Evolutionary conservation across 257 asterid species (phyloP), one percentile per base, ranked within the genome.

Genomic region (Gentiana macrophylla): DNA sequence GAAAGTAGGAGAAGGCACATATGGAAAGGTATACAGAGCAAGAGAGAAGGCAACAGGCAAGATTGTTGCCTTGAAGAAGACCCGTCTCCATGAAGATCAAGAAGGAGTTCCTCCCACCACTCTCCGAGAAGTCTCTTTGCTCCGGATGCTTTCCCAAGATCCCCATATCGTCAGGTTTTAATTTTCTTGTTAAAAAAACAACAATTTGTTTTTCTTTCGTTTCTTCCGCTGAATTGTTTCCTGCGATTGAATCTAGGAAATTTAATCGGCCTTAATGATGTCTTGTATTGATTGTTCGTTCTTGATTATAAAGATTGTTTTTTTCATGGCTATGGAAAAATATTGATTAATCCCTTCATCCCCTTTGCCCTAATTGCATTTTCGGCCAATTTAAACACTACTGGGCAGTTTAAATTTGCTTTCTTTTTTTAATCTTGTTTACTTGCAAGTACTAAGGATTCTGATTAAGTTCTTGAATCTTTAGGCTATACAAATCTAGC

Each of bases 31-130:
- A 44, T 91, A 91, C 78, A 62, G 98, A 69, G 98, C 97, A 24
- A 73, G 86, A 53, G 98, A 91, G 82, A 84, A 80, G 67, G 84
- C 94, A 48, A 91, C 95, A 2, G 98, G 97, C 5, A 79, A 80
- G 37, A 91, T 91, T 10, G 98, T 91, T 0, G 98, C 97, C 7
- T 62, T 91, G 52, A 91, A 91, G 82, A 91, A 91, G 58, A 91
- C 98, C 1, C 93, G 97, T 55, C 98, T 91, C 55, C 90, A 78
- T 12, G 98, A 91, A 66, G 97, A 91, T 62, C 95, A 91, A 56
- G 97, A 91, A 75, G 98, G 98, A 13, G 98, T 91, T 15, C 98
- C 98, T 1, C 93, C 97, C 32, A 91, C 98, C 46, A 88, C 98
- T 56, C 98, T 91, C 50, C 95, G 96, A 35, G 96, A 91, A 81